Conservation (phyloP, 163 green algal genomes). For the Chloromonas sp. region DNA sequence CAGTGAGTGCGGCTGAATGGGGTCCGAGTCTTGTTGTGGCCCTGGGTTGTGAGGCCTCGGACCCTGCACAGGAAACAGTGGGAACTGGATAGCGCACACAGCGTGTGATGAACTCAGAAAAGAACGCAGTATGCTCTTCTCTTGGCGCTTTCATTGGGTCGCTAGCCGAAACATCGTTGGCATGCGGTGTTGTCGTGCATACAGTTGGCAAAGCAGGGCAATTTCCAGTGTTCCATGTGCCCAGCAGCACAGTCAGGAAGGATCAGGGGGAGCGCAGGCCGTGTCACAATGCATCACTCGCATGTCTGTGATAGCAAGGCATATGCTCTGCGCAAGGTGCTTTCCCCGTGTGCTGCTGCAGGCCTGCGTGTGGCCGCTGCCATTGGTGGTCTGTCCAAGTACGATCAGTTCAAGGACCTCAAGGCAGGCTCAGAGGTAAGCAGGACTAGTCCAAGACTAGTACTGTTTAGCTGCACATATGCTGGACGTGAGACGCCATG, state of each 20-base stretch:
- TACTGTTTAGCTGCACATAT: too few relatives aligned
- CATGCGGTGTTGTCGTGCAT: too few relatives aligned
- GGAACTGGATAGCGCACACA: neutral
- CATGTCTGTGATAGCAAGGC: too few relatives aligned
- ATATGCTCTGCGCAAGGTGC: too few relatives aligned
- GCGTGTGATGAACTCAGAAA: neutral
- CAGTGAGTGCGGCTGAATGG: constrained; percentile 17
- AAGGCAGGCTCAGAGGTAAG: constrained; percentile 70
- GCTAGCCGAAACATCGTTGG: too few relatives aligned
- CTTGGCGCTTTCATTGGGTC: too few relatives aligned
- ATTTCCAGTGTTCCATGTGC: neutral
- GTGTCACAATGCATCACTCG: too few relatives aligned
- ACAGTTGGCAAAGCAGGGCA: neutral
- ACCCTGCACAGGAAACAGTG: too few relatives aligned
- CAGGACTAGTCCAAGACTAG: neutral
- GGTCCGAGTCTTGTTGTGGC: neutral
- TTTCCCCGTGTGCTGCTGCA: constrained; percentile 1
- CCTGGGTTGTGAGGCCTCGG: neutral
- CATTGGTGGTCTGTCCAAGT: constrained; percentile 87
- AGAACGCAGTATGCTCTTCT: too few relatives aligned
- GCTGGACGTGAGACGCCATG: too few relatives aligned
- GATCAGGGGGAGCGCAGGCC: neutral
- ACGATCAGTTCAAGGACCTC: constrained; percentile 89
- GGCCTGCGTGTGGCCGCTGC: constrained; percentile 57
- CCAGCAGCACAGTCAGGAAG: neutral